Evolutionary conservation across 495 filamentous ascomycete genomes (phyloP), one percentile per base, ranked within the genome.

Genomic region (Pyrenula aspistea): DNA sequence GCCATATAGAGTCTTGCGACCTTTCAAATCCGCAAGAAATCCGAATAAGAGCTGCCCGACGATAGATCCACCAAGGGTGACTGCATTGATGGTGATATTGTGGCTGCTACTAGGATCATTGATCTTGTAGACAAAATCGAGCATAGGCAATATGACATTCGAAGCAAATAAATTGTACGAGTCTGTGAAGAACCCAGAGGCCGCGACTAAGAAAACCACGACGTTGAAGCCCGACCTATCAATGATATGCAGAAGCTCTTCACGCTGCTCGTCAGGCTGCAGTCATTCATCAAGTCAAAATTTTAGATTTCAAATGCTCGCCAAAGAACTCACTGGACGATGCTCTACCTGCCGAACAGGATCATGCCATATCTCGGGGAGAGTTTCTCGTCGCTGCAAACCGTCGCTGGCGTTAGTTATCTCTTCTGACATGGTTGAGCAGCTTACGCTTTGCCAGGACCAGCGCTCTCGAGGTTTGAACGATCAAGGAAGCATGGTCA

Each of bases 111-210:
- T 20, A 12, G 63, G 56, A 22, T 67, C 56, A 50, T 61, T 58
- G 22, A 55, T 60, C 68, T 77, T 81, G 62, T 84, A 85, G 31
- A 83, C 69, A 60, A 74, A 75, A 2, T 68, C 70, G 12, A 83
- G 59, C 51, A 76, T 76, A 0, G 81, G 78, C 8, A 75, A 63
- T 24, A 81, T 65, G 58, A 80, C 71, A 57, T 83, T 83, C 53
- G 72, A 77, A 19, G 77, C 74, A 59, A 84, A 49, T 57, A 86
- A 79, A 58, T 77, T 74, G 62, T 82, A 83, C 48, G 77, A 75
- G 59, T 82, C 80, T 2, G 81, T 81, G 51, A 84, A 70, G 57
- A 84, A 84, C 12, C 81, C 81, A 0, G 75, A 73, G 2, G 73
- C 79, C 2, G 81, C 78, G 12, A 84, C 81, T n/a, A 73, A 69